Percentiles rank a stretch among this genome's conserved stretches.
phyloP scores from a whole-genome alignment of 2,329 filamentous ascomycete species.

The Scytalidium sp. region DNA sequence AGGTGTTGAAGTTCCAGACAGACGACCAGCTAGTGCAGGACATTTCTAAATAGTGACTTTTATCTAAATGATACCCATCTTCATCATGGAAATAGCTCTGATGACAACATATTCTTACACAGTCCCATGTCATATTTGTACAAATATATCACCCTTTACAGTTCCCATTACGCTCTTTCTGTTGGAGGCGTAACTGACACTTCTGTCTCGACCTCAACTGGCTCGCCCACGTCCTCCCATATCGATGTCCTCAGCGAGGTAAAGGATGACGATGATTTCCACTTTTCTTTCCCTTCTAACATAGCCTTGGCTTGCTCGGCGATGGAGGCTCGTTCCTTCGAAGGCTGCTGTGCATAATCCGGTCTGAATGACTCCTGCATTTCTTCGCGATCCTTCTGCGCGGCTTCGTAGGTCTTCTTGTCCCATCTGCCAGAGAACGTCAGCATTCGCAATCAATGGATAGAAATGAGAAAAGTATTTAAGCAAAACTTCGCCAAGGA shows the following conservation, averaged over 20 bases:
- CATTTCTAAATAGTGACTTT: not conserved
- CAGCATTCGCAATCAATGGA: too few species aligned
- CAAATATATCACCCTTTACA: not conserved
- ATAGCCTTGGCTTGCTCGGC: conserved; percentile 61
- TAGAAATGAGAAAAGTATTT: conserved; percentile 1
- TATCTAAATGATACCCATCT: conserved; percentile 4
- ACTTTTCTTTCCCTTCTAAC: conserved; percentile 57
- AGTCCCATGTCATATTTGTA: conserved; percentile 19
- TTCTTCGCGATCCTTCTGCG: conserved; percentile 43
- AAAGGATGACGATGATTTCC: conserved; percentile 50
- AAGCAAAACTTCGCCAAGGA: conserved; percentile 20
- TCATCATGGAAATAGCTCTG: not conserved
- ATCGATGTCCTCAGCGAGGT: conserved; percentile 27
- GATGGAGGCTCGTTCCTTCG: conserved; percentile 40
- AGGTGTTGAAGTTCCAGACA: conserved; percentile 68
- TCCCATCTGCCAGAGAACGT: conserved; percentile 49
- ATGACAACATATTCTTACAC: conserved; percentile 6
- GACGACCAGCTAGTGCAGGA: conserved; percentile 40
- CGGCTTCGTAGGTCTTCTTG: conserved; percentile 53
- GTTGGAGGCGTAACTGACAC: conserved; percentile 13
- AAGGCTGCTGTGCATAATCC: conserved; percentile 23
- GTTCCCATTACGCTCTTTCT: not conserved
- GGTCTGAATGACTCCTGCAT: conserved; percentile 29
- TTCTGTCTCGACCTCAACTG: conserved; percentile 27
- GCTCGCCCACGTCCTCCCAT: conserved; percentile 37